Conservation (phyloP, 2,329 filamentous ascomycete species). For the Ramularia collo-cygni region DNA sequence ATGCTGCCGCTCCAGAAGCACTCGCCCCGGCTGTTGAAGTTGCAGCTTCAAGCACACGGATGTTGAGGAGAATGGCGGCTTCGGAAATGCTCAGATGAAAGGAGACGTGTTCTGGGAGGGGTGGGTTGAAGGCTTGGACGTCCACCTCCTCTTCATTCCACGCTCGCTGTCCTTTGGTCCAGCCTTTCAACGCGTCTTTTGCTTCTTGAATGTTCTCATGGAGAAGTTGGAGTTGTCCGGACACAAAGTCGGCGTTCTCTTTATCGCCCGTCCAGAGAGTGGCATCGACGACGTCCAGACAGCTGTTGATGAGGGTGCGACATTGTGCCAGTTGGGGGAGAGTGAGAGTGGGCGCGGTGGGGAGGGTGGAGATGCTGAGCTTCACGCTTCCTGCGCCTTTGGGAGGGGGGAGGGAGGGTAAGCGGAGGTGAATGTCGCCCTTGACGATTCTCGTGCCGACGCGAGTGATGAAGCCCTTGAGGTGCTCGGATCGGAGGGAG, state of each 20-base stretch:
- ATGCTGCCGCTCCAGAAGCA: conserved; percentile 27
- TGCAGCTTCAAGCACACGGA: conserved; percentile 60
- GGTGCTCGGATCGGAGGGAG: conserved; percentile 75
- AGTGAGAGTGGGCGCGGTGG: conserved; percentile 51
- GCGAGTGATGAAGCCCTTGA: conserved; percentile 88
- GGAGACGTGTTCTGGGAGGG: conserved; percentile 61
- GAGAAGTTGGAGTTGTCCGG: conserved; percentile 51
- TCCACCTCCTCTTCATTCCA: conserved; percentile 52
- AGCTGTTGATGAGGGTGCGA: conserved; percentile 70
- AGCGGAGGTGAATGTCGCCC: conserved; percentile 70
- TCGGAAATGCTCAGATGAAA: conserved; percentile 56
- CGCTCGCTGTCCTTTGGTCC: conserved; percentile 41
- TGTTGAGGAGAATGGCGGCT: conserved; percentile 53
- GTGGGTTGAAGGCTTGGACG: conserved; percentile 54
- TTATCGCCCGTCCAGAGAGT: conserved; percentile 65
- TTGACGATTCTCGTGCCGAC: conserved; percentile 88
- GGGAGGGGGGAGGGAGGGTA: conserved; percentile 58
- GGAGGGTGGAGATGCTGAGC: conserved; percentile 45
- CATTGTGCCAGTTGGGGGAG: conserved; percentile 66
- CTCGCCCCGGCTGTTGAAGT: conserved; percentile 28
- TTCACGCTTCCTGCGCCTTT: conserved; percentile 46
- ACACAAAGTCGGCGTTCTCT: conserved; percentile 51
- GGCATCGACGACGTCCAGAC: conserved; percentile 74
- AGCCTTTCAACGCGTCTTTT: conserved; percentile 52
- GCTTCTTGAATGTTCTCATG: conserved; percentile 57